A percentile compares a stretch with the other conserved stretches of the same genome.
phyloP scores from a whole-genome alignment of 805 yeast species.

The Cyberlindnera euphorbiae region DNA sequence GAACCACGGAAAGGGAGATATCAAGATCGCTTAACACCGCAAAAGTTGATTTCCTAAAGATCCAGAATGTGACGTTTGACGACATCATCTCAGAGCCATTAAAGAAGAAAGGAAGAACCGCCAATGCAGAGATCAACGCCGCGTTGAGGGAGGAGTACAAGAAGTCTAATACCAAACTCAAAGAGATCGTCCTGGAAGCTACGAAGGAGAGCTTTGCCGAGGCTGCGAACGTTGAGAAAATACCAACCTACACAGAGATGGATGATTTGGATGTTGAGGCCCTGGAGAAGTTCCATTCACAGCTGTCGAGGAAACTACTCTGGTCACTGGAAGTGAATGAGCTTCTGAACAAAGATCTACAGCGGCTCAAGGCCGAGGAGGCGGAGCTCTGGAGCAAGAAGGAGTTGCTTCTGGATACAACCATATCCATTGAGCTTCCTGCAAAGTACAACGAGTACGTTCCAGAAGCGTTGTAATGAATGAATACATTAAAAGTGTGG shows the following conservation, averaged over 20 bases:
- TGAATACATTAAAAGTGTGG: too few species aligned
- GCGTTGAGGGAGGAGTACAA: conserved; percentile 18
- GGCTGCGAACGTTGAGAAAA: conserved; percentile 13
- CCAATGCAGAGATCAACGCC: conserved; percentile 23
- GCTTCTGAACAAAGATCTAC: conserved; percentile 30
- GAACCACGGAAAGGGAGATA: conserved; percentile 12
- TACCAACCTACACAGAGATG: conserved; percentile 18
- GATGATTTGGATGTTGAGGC: conserved; percentile 12
- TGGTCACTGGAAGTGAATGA: conserved; percentile 37
- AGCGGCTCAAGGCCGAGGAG: conserved; percentile 30
- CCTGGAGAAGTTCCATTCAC: conserved; percentile 23
- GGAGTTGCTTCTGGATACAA: conserved; percentile 40
- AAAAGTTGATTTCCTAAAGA: conserved; percentile 22
- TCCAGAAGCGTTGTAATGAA: too few species aligned
- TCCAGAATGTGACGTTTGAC: conserved; percentile 21
- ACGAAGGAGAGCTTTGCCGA: conserved; percentile 10
- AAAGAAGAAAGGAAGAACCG: conserved; percentile 25
- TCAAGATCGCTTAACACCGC: conserved; percentile 5
- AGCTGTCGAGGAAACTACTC: conserved; percentile 30
- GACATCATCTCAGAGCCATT: conserved; percentile 25
- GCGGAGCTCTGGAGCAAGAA: conserved; percentile 34
- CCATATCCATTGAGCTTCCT: conserved; percentile 30
- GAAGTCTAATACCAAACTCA: conserved; percentile 9
- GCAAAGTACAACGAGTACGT: conserved; percentile 3
- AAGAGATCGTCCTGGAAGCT: conserved; percentile 1